Conservation (phyloP, 1,284 basidiomycete species). For the Fomitopsis betulina region DNA sequence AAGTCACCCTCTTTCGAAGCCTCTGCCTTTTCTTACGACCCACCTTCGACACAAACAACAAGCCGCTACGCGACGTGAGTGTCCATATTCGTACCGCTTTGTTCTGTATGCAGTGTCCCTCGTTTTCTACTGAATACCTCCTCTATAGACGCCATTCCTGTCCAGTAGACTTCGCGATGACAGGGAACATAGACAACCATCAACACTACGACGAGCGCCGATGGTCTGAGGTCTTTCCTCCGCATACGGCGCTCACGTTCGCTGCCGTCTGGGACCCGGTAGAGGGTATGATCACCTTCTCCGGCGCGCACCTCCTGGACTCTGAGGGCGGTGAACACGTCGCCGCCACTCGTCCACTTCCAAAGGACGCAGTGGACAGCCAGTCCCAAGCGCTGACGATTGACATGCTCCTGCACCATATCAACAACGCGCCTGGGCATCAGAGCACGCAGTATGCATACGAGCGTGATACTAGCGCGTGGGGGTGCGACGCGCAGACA, state of each 20-base stretch:
- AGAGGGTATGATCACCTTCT: slow-evolving; percentile 53
- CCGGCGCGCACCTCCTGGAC: slow-evolving; percentile 42
- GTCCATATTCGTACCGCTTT: not conserved
- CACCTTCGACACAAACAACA: not conserved
- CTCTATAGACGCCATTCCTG: not conserved
- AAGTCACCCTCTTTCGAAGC: not conserved
- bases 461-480: not conserved
- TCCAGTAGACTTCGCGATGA: not conserved
- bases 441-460: slow-evolving; percentile 4
- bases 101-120: not conserved
- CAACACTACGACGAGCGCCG: slow-evolving; percentile 25
- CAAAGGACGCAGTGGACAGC: slow-evolving; percentile 23
- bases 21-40: not conserved
- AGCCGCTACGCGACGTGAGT: not conserved
- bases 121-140: not conserved
- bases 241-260: slow-evolving; percentile 50
- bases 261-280: slow-evolving; percentile 55
- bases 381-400: slow-evolving; percentile 36
- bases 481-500: slow-evolving; percentile 15
- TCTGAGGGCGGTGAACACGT: slow-evolving; percentile 20
- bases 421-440: slow-evolving; percentile 2
- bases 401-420: slow-evolving; percentile 20
- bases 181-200: slow-evolving; percentile 1
- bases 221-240: slow-evolving; percentile 54
- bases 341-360: slow-evolving; percentile 18